A percentile compares a stretch with the other conserved stretches of the same genome.
Evolutionary conservation across 1,139 yeast genomes (phyloP).

Genomic region (Pneumocystis carinii): DNA sequence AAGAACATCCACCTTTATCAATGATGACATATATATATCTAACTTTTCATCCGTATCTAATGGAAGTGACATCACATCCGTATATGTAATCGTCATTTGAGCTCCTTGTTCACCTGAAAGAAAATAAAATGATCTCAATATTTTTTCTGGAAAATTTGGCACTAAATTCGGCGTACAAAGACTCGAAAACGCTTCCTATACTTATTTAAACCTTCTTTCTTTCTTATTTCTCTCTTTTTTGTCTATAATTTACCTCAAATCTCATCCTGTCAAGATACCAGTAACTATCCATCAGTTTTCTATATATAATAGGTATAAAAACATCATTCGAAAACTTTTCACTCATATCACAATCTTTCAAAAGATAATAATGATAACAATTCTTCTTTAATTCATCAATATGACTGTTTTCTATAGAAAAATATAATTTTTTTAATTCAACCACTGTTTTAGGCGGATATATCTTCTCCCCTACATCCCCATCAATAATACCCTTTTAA

Average conservation of each 20-base stretch:
- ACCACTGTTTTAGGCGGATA: background rate
- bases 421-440: background rate
- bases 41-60: background rate
- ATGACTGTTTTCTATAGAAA: background rate
- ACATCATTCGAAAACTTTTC: background rate
- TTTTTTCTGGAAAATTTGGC: slow-evolving; percentile 1
- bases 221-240: too few species aligned
- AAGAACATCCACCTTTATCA: background rate
- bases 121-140: background rate
- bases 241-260: slow-evolving; percentile 2
- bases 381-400: background rate
- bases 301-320: background rate
- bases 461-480: background rate
- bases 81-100: background rate
- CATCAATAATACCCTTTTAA: too few species aligned
- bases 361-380: background rate
- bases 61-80: background rate
- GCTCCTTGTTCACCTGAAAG: background rate
- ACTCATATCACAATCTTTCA: background rate
- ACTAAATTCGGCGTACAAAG: background rate
- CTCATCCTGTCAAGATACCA: background rate
- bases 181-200: background rate
- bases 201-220: too few species aligned
- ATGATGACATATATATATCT: background rate
- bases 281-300: background rate